These are phyloP conservation scores for Fomitiporia mediterranea DNA, from an alignment of 1,284 basidiomycete species.

Conservation along the genomic window DNA sequence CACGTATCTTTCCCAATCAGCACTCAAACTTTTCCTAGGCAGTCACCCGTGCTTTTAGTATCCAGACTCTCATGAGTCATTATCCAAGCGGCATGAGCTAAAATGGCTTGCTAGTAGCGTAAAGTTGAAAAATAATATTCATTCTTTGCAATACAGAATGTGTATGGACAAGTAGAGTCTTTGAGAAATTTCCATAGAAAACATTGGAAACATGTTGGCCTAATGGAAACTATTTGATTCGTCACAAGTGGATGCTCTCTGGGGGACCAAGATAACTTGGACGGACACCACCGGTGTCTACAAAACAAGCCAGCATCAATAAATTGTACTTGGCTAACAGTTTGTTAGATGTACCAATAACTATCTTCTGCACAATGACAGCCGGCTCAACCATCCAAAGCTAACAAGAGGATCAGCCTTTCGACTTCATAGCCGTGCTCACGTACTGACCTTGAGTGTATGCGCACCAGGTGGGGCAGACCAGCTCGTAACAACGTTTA, in stretches of 20 bases:
- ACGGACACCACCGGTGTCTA: constrained; percentile 43
- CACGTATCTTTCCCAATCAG: not conserved
- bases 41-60: not conserved
- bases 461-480: constrained; percentile 43
- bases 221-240: no score
- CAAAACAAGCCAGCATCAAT: not conserved
- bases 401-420: not conserved
- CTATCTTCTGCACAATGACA: constrained; percentile 57
- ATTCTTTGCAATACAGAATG: no score
- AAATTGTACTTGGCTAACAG: not conserved
- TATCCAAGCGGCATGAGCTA: not conserved
- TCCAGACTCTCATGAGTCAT: not conserved
- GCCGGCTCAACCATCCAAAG: constrained; percentile 57
- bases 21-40: not conserved
- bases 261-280: constrained; percentile 59
- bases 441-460: constrained; percentile 44
- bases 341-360: constrained; percentile 40
- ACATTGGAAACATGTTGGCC: no score
- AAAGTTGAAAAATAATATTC: not conserved
- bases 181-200: no score
- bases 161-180: no score
- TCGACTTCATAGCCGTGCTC: not conserved
- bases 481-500: constrained; percentile 34
- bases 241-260: constrained; percentile 41
- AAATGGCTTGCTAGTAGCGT: not conserved